phyloP scores from a whole-genome alignment of 2,329 filamentous ascomycete genomes.

The Ophiobolus disseminans region DNA sequence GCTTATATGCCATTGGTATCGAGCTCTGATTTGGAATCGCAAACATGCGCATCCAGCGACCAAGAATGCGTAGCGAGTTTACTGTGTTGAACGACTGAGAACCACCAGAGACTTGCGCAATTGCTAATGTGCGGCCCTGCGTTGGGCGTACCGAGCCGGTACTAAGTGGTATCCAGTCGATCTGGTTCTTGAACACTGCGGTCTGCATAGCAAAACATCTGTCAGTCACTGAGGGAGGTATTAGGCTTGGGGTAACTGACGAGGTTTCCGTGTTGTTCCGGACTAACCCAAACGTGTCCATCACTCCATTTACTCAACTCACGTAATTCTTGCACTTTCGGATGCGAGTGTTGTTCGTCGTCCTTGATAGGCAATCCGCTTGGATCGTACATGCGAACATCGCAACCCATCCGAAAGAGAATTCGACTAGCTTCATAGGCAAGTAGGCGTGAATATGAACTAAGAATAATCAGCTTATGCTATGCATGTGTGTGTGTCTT shows the following conservation, averaged over 20 bases:
- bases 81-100: conserved; percentile 73
- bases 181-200: conserved; percentile 72
- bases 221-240: not conserved
- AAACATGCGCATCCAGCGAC: conserved; percentile 75
- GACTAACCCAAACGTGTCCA: conserved; percentile 70
- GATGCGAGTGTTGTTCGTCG: conserved; percentile 63
- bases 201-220: conserved; percentile 51
- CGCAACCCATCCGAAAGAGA: conserved; percentile 69
- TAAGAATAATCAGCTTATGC: conserved; percentile 25
- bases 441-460: conserved; percentile 67
- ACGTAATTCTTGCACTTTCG: conserved; percentile 69
- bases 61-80: conserved; percentile 69
- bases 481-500: not conserved
- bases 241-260: conserved; percentile 44
- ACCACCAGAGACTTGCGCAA: conserved; percentile 69
- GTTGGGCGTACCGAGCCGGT: conserved; percentile 69
- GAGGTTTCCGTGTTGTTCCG: conserved; percentile 71
- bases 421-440: conserved; percentile 67
- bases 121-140: conserved; percentile 68
- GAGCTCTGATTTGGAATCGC: conserved; percentile 71
- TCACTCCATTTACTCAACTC: conserved; percentile 69
- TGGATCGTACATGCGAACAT: conserved; percentile 69
- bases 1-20: conserved; percentile 68
- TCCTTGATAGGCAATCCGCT: conserved; percentile 68
- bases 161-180: conserved; percentile 72